These are phyloP conservation scores for Naumovozyma castellii DNA, from an alignment of 805 yeast species.

Conservation along the genomic window DNA sequence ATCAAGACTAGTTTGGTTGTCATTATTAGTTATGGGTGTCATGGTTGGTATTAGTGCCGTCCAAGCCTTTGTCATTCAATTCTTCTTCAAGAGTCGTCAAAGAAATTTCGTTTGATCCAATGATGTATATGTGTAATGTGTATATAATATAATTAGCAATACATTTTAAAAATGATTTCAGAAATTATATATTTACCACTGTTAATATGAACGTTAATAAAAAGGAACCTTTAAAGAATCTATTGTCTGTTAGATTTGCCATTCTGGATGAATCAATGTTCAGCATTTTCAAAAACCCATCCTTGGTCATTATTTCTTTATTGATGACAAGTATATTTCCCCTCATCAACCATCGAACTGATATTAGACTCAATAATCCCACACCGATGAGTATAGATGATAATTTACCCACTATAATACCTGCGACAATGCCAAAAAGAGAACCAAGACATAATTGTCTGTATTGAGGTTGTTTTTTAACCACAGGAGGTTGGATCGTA, in stretches of 20 bases:
- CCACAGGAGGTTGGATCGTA: neutral
- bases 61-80: constrained; percentile 75
- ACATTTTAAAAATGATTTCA: too few species aligned
- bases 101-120: constrained; percentile 30
- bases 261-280: constrained; percentile 12
- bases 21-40: constrained; percentile 57
- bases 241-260: constrained; percentile 15
- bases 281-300: constrained; percentile 15
- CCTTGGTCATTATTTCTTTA: constrained; percentile 9
- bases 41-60: constrained; percentile 69
- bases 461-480: constrained; percentile 5
- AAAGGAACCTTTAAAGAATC: constrained; percentile 20
- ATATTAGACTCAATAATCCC: constrained; percentile 14
- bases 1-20: constrained; percentile 66
- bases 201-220: constrained; percentile 19
- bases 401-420: constrained; percentile 21
- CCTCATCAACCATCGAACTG: constrained; percentile 21
- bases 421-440: constrained; percentile 20
- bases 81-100: constrained; percentile 53
- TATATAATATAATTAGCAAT: too few species aligned
- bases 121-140: neutral
- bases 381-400: constrained; percentile 18
- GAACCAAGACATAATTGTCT: constrained; percentile 25
- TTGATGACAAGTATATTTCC: constrained; percentile 17
- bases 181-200: constrained; percentile 18